Conservation (phyloP, 1,139 yeast genomes). For the Zygotorulaspora mrakii region DNA sequence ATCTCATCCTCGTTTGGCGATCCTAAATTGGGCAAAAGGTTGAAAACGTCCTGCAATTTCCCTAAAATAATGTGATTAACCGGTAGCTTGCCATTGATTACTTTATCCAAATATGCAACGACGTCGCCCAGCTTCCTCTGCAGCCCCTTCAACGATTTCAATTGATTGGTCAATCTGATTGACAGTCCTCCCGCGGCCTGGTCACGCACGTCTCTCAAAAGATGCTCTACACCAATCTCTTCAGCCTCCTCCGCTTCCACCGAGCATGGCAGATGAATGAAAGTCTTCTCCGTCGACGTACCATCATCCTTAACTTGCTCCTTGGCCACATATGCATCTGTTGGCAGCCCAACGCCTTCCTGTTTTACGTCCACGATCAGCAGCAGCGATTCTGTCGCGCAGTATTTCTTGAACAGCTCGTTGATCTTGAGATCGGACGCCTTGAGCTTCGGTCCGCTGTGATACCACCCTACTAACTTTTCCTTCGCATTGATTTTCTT, state of each 20-base stretch:
- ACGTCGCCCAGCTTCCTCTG: constrained; percentile 78
- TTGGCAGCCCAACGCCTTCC: constrained; percentile 78
- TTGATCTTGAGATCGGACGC: constrained; percentile 88
- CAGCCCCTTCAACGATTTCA: constrained; percentile 82
- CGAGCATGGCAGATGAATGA: constrained; percentile 85
- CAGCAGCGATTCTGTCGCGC: constrained; percentile 65
- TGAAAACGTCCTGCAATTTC: constrained; percentile 90
- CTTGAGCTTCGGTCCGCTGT: constrained; percentile 89
- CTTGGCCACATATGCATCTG: constrained; percentile 90
- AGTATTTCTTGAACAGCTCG: constrained; percentile 81
- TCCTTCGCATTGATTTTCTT: constrained; percentile 96
- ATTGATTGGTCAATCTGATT: constrained; percentile 79
- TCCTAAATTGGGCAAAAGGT: constrained; percentile 76
- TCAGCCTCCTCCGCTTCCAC: constrained; percentile 99
- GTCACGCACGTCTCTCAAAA: constrained; percentile 89
- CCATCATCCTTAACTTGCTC: constrained; percentile 98
- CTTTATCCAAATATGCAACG: constrained; percentile 73
- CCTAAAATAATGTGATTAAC: constrained; percentile 88
- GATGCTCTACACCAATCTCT: constrained; percentile 97
- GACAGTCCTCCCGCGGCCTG: constrained; percentile 95
- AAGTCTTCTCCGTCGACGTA: constrained; percentile 87
- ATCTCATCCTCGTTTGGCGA: constrained; percentile 36
- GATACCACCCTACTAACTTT: constrained; percentile 96
- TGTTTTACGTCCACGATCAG: constrained; percentile 92
- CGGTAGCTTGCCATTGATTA: constrained; percentile 68